These are phyloP conservation scores for Taxawa tesnikishii DNA, from an alignment of 2,329 filamentous ascomycete species.

Conservation along the genomic window DNA sequence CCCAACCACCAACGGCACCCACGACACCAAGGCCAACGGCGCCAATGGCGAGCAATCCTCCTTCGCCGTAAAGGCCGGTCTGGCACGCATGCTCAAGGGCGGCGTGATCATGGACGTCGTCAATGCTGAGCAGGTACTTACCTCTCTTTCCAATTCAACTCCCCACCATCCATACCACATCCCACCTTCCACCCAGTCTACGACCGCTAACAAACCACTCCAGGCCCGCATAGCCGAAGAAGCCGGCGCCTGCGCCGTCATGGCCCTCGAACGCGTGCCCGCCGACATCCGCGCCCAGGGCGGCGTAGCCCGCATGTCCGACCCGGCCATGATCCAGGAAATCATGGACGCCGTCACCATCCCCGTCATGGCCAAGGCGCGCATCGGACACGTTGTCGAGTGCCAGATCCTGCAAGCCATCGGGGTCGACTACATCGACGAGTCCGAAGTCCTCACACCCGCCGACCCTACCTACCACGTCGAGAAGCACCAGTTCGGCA, in stretches of 20 bases:
- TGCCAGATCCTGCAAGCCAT: constrained; percentile 94
- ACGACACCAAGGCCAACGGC: constrained; percentile 13
- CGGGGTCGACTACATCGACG: constrained; percentile 95
- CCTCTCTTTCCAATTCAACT: no score
- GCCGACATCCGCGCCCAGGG: constrained; percentile 89
- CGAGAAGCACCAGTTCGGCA: constrained; percentile 69
- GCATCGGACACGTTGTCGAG: constrained; percentile 96
- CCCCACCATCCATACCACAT: constrained; percentile 1
- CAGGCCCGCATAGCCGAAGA: constrained; percentile 94
- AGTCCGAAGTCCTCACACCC: constrained; percentile 93
- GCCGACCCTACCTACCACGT: constrained; percentile 88
- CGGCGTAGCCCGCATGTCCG: constrained; percentile 93
- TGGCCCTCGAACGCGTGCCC: constrained; percentile 95
- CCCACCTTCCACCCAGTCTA: neutral
- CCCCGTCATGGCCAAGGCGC: constrained; percentile 97
- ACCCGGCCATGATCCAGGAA: constrained; percentile 86
- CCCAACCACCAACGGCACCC: constrained; percentile 32
- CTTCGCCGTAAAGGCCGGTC: constrained; percentile 86
- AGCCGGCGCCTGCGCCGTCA: constrained; percentile 89
- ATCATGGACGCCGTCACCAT: constrained; percentile 94
- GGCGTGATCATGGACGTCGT: constrained; percentile 99
- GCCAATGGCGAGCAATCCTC: constrained; percentile 29
- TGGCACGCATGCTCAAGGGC: constrained; percentile 97
- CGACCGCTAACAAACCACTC: neutral
- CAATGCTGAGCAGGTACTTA: constrained; percentile 62